Percentiles rank a stretch among this genome's conserved stretches.
phyloP scores from a whole-genome alignment of 2,329 filamentous ascomycete species.

The Trichoderma guizhouense region DNA sequence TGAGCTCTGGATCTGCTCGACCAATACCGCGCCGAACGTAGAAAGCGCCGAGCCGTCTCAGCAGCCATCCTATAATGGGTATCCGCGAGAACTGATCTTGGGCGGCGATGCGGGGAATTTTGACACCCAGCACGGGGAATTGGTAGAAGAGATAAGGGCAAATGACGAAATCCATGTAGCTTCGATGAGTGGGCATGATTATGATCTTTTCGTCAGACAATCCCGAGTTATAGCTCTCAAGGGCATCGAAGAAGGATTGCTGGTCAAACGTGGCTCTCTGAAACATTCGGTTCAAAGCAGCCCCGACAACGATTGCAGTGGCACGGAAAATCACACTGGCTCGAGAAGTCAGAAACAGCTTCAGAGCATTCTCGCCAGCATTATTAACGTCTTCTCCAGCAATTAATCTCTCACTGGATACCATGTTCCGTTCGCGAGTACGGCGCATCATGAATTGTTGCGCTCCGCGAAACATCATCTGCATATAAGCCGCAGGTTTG shows the following conservation, averaged over 20 bases:
- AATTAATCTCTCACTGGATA: background rate
- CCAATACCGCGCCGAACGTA: background rate
- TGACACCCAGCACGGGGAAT: background rate
- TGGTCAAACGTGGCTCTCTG: background rate
- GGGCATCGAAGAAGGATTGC: background rate
- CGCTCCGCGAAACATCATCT: background rate
- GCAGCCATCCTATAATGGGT: background rate
- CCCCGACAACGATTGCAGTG: background rate
- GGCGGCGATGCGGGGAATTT: background rate
- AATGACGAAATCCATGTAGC: background rate
- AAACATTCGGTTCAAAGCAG: background rate
- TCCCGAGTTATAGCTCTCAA: background rate
- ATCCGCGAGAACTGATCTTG: background rate
- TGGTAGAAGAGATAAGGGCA: background rate
- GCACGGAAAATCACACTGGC: background rate
- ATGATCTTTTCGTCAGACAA: background rate
- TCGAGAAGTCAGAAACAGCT: background rate
- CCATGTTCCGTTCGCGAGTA: background rate
- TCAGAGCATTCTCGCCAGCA: background rate
- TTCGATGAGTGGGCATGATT: background rate
- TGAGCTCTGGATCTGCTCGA: background rate
- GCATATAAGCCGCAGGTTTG: background rate
- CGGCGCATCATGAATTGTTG: background rate
- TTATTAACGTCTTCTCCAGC: background rate
- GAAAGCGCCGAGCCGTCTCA: background rate